Base-by-base conservation (phyloP, 164 flowering plant genomes). In the Berberis vulgaris region DNA sequence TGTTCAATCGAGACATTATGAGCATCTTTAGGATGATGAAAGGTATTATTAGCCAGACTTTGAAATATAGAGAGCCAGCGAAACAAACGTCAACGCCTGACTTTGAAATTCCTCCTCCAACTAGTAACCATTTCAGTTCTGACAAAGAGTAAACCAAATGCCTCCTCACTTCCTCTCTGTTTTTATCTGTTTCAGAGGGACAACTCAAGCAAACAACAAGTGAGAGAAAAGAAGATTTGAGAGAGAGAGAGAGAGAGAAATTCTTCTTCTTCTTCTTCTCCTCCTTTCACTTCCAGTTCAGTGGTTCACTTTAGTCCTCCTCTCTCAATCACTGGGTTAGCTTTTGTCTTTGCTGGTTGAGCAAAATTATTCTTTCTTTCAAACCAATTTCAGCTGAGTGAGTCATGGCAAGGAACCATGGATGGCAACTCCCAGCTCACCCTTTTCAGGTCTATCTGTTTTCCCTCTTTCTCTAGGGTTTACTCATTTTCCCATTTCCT, bases 401-500 rank as follows among this genome's bases (percentile, higher is more conserved):
- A 73, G 82, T 70, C 59, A 91, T 91, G 97, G 93, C 77, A 82
- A 83, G 97, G 76, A 82, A 81, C 66, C 93, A 88, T 75, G 93
- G 96, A 26, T 88, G 94, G 96, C 88, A 91, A 64, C 78, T 91
- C 2, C 97, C 97, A 9, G 97, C 97, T 62, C 97, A 91, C 74
- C 84, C 91, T 13, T 84, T 85, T 64, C 96, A 89, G 96, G 96
- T 87, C 57, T 54, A 52, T 54, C 43, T 45, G 0, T 54, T 6
- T 44, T 50, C 7, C 26, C 43, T 52, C 57, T 40, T 47, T 69
- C 39, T 59, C 38, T 50, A 2, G 45, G 5, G 9, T 13, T 26
- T 13, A 8, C 41, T 59, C 10, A 11, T 47, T 47, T 47, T 7
- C 10, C 9, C 10, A 11, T 47, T 2, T 47, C 10, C 10, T 1